Conservation (phyloP, 2,329 filamentous ascomycete species). For the Venturia aucupariae region DNA sequence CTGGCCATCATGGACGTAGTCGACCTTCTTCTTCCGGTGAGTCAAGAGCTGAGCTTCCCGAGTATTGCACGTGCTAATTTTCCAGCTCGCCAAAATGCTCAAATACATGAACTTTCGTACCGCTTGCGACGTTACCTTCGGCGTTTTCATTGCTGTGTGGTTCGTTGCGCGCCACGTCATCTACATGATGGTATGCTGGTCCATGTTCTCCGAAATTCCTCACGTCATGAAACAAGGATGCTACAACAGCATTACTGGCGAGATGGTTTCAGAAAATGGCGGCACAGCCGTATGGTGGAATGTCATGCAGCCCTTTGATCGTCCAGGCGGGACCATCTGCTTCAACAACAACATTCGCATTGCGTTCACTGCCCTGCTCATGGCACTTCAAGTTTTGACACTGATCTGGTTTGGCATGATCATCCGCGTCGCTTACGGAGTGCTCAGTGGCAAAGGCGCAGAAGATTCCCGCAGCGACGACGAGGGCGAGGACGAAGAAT, state of each 20-base stretch:
- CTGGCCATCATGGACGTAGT: conserved; percentile 90
- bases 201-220: conserved; percentile 60
- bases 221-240: conserved; percentile 56
- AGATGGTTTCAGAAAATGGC: conserved; percentile 40
- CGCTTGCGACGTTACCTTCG: conserved; percentile 75
- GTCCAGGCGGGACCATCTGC: conserved; percentile 66
- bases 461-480: conserved; percentile 86
- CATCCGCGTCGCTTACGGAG: conserved; percentile 67
- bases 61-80: conserved; percentile 5
- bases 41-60: conserved; percentile 24
- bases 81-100: conserved; percentile 77
- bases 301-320: conserved; percentile 63
- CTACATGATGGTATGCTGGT: conserved; percentile 74
- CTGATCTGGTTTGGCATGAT: conserved; percentile 89
- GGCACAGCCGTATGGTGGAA: conserved; percentile 42
- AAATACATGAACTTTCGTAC: conserved; percentile 76
- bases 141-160: conserved; percentile 79
- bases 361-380: conserved; percentile 66
- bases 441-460: conserved; percentile 65
- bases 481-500: conserved; percentile 56
- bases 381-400: conserved; percentile 70
- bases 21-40: conserved; percentile 77
- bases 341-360: conserved; percentile 67
- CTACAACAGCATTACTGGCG: conserved; percentile 51
- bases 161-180: conserved; percentile 71